phyloP scores from a whole-genome alignment of 257 asterid genomes.

The Primulina tabacum region DNA sequence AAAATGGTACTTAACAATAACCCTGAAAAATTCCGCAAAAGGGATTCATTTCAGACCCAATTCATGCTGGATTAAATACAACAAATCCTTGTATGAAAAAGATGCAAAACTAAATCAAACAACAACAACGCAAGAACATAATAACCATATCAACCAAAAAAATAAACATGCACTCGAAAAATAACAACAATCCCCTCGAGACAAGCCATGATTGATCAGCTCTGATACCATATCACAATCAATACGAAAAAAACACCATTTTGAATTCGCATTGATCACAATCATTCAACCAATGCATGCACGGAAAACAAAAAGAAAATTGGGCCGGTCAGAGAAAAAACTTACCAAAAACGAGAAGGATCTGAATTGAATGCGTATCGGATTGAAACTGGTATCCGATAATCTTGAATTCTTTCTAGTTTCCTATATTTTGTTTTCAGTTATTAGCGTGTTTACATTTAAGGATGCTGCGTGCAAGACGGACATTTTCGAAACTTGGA shows the following conservation, averaged over 20 bases:
- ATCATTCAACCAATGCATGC: slow-evolving; percentile 31
- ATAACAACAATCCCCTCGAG: neutral
- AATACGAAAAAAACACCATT: neutral
- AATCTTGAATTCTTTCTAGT: neutral
- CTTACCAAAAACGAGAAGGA: slow-evolving; percentile 21
- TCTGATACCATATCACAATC: neutral
- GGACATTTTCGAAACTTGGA: slow-evolving; percentile 35
- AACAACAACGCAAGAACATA: neutral
- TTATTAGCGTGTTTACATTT: slow-evolving; percentile 20
- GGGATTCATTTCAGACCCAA: slow-evolving; percentile 11
- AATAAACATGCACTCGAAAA: neutral
- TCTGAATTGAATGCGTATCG: slow-evolving; percentile 15
- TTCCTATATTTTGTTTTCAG: neutral
- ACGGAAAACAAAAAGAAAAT: neutral
- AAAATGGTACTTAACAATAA: slow-evolving; percentile 11
- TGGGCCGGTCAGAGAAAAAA: slow-evolving; percentile 11
- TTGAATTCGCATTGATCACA: slow-evolving; percentile 3
- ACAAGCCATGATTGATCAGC: neutral
- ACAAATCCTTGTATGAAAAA: neutral
- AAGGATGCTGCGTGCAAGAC: slow-evolving; percentile 28
- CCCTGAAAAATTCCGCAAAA: slow-evolving; percentile 19
- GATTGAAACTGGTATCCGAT: slow-evolving; percentile 20
- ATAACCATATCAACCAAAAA: neutral
- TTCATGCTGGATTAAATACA: neutral
- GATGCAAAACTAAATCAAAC: slow-evolving; percentile 2